A percentile compares a stretch with the other conserved stretches of the same genome.
phyloP scores from a whole-genome alignment of 306 rosid genomes.

The Cucumis melo region DNA sequence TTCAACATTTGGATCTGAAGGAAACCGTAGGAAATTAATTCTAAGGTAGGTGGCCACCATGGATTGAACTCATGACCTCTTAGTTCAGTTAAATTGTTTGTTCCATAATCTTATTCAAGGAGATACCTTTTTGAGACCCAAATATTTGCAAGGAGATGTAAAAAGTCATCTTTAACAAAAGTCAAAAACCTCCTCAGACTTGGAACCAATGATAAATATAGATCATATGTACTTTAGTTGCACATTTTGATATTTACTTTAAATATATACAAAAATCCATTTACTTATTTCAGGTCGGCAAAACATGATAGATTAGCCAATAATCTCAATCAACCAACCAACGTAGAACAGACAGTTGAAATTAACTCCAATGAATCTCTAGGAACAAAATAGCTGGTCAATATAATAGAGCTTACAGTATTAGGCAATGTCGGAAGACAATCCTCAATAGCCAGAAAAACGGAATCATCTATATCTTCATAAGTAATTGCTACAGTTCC shows the following conservation, averaged over 20 bases:
- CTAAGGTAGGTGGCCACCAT: no score
- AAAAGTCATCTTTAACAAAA: no score
- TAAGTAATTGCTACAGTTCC: constrained; percentile 77
- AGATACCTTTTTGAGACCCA: not conserved
- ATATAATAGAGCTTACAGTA: constrained; percentile 46
- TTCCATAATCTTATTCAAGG: not conserved
- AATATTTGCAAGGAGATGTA: no score
- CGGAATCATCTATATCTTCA: constrained; percentile 50
- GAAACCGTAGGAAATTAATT: no score
- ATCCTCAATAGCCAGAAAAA: constrained; percentile 46
- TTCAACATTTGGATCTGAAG: no score
- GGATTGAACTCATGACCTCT: no score
- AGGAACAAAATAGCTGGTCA: not conserved
- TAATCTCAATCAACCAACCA: not conserved
- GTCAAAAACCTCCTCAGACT: not conserved
- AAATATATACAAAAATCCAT: not conserved
- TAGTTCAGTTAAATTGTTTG: not conserved
- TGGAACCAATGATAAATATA: not conserved
- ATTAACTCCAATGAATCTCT: not conserved
- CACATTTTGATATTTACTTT: no score
- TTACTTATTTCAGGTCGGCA: not conserved
- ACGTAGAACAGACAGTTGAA: not conserved
- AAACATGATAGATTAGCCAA: not conserved
- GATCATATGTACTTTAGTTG: not conserved
- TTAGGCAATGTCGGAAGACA: constrained; percentile 78